Percentiles rank a stretch among this genome's conserved stretches.
phyloP scores from a whole-genome alignment of 202 grass and related monocot genomes.

The Brachypodium distachyon region DNA sequence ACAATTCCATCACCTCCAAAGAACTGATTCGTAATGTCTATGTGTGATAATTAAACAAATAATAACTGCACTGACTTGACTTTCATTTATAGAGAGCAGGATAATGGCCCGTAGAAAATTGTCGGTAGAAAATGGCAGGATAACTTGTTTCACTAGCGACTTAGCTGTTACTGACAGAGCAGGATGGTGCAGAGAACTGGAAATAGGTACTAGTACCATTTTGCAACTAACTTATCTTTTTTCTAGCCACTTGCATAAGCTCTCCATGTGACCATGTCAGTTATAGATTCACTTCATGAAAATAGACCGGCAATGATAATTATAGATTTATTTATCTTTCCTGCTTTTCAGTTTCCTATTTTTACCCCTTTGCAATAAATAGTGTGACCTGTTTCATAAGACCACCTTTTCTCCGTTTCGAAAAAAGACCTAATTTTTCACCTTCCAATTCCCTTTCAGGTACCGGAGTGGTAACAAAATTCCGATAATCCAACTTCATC shows the following conservation, averaged over 20 bases:
- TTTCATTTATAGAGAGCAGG: conserved; percentile 3
- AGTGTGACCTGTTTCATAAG: too few species aligned
- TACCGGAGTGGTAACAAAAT: background rate
- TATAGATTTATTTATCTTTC: background rate
- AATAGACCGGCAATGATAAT: background rate
- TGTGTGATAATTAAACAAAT: conserved; percentile 30
- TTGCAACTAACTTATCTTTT: background rate
- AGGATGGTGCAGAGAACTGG: background rate
- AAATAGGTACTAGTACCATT: background rate
- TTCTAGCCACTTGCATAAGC: background rate
- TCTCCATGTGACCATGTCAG: too few species aligned
- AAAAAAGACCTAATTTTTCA: too few species aligned
- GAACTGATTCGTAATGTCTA: conserved; percentile 42
- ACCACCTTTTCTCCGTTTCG: too few species aligned
- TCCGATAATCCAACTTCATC: conserved; percentile 19
- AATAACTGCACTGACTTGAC: background rate
- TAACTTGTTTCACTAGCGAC: background rate
- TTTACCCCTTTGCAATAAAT: too few species aligned
- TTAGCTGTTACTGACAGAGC: background rate
- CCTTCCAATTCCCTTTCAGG: background rate
- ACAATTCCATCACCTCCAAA: conserved; percentile 30
- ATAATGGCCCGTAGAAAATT: background rate
- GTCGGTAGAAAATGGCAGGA: too few species aligned
- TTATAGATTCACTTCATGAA: background rate
- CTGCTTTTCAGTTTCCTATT: background rate